Evolutionary conservation across 192 early-diverging fungal species (phyloP).

Genomic region (Coemansia javaensis): DNA sequence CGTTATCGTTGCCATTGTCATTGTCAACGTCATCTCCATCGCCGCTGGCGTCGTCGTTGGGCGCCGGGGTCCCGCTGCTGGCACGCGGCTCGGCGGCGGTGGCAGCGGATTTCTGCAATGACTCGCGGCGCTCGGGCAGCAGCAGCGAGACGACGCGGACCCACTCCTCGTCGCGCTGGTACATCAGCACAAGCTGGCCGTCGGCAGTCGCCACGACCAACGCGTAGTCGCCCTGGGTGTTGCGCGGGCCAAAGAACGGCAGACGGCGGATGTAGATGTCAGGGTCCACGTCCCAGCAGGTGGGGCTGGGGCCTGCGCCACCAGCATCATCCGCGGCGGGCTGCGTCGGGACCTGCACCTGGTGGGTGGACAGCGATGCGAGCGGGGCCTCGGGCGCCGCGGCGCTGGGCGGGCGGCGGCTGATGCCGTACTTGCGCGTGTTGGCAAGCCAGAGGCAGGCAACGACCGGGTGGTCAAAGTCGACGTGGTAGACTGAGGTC

Average conservation of each 20-base stretch:
- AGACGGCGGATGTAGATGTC: constrained; percentile 31
- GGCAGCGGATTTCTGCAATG: not conserved
- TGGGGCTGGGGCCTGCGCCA: not conserved
- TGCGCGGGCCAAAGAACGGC: constrained; percentile 49
- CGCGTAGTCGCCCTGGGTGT: constrained; percentile 47
- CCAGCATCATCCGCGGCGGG: not conserved
- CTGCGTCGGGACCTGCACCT: not conserved
- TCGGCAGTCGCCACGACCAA: constrained; percentile 45
- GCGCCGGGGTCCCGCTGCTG: not conserved
- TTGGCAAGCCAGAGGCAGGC: constrained; percentile 43
- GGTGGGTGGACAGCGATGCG: constrained; percentile 11
- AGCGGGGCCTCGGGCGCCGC: not conserved
- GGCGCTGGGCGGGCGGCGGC: constrained; percentile 9
- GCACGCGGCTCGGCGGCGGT: no score
- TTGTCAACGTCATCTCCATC: no score
- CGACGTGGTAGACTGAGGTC: constrained; percentile 37
- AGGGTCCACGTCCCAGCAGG: constrained; percentile 35
- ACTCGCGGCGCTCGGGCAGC: constrained; percentile 21
- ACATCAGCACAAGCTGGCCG: constrained; percentile 42
- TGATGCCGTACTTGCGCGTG: constrained; percentile 47
- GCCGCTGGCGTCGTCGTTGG: no score
- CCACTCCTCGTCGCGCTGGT: constrained; percentile 48
- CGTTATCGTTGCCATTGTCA: no score
- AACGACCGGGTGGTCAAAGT: constrained; percentile 43
- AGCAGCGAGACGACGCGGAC: constrained; percentile 35